Evolutionary conservation across 148 eudicot genomes (phyloP).

Genomic region (Beta vulgaris): DNA sequence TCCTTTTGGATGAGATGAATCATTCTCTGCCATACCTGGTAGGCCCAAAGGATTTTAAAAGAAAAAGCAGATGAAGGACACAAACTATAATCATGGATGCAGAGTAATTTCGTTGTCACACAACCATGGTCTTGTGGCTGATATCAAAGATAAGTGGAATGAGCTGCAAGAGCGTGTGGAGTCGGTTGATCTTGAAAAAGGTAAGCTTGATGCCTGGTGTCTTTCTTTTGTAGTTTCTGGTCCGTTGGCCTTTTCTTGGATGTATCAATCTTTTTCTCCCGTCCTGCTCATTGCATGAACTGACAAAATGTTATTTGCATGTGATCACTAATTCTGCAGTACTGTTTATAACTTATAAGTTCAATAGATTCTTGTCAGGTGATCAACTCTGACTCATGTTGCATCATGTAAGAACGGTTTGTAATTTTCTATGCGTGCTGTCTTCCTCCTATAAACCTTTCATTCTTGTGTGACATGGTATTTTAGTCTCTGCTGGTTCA

Average conservation of each 20-base stretch:
- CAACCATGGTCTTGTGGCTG: not conserved
- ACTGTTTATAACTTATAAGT: too few relatives aligned
- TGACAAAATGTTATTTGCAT: not conserved
- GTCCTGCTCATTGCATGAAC: not conserved
- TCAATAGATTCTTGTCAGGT: too few relatives aligned
- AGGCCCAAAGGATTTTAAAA: constrained; percentile 69
- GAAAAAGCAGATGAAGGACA: constrained; percentile 29
- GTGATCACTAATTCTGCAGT: not conserved
- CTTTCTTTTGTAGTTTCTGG: not conserved
- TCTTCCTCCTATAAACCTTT: too few relatives aligned
- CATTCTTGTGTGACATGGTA: too few relatives aligned
- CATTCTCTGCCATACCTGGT: constrained; percentile 42
- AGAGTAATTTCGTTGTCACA: not conserved
- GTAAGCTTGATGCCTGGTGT: not conserved
- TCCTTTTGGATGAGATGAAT: constrained; percentile 63
- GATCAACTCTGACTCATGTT: too few relatives aligned
- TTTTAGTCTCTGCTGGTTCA: too few relatives aligned
- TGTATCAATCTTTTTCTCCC: not conserved
- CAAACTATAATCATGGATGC: not conserved
- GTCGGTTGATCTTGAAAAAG: not conserved
- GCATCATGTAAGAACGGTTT: too few relatives aligned
- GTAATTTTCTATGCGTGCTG: too few relatives aligned
- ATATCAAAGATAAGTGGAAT: not conserved
- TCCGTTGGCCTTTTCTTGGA: not conserved
- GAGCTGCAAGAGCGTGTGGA: constrained; percentile 7